These are phyloP conservation scores for Pisolithus microcarpus DNA, from an alignment of 768 basidiomycete genomes.

Conservation along the genomic window DNA sequence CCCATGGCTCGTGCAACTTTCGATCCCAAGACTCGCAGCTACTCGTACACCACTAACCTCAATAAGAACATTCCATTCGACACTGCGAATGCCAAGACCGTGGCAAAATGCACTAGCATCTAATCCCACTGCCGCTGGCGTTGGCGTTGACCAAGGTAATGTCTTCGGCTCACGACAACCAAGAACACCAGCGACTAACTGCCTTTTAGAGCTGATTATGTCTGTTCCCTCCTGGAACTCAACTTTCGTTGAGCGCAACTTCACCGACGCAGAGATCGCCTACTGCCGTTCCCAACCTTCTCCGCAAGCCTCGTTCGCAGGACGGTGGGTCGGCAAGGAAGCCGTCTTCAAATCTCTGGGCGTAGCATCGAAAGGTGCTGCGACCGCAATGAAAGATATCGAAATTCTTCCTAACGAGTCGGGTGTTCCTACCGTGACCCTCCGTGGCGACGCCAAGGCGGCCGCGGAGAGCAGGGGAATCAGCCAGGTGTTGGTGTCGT, in stretches of 20 bases:
- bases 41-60: slow-evolving; percentile 66
- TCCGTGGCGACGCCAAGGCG: slow-evolving; percentile 73
- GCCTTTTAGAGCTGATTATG: slow-evolving; percentile 71
- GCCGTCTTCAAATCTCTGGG: slow-evolving; percentile 95
- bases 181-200: slow-evolving; percentile 4
- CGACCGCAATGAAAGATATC: slow-evolving; percentile 93
- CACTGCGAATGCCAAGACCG: slow-evolving; percentile 57
- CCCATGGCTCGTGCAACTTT: slow-evolving; percentile 78
- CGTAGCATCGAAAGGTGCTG: slow-evolving; percentile 84
- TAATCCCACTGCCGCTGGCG: slow-evolving; percentile 51
- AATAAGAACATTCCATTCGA: slow-evolving; percentile 48
- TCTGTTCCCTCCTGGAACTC: slow-evolving; percentile 85
- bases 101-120: slow-evolving; percentile 39
- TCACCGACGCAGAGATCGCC: slow-evolving; percentile 78
- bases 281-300: slow-evolving; percentile 89
- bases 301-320: slow-evolving; percentile 85
- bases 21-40: slow-evolving; percentile 81
- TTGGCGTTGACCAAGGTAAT: slow-evolving; percentile 86
- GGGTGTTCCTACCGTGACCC: slow-evolving; percentile 72
- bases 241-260: slow-evolving; percentile 86
- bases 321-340: slow-evolving; percentile 96
- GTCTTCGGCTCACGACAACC: neutral
- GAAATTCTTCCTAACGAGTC: slow-evolving; percentile 78
- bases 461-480: slow-evolving; percentile 72
- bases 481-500: slow-evolving; percentile 67